phyloP scores from a whole-genome alignment of 2,329 filamentous ascomycete species.

The Drechslerella coelobrocha region DNA sequence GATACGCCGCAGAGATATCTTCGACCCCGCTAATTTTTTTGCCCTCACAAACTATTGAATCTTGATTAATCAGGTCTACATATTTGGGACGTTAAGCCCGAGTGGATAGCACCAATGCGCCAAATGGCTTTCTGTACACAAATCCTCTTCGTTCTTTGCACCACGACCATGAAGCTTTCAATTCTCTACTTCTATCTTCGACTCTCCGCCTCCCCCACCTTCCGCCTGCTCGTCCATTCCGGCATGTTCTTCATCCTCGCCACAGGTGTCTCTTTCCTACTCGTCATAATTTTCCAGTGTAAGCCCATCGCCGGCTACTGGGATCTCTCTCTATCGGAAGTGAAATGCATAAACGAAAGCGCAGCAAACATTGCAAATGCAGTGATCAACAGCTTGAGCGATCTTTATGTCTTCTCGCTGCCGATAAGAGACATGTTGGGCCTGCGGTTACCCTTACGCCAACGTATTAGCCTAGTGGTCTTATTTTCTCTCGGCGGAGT shows the following conservation, averaged over 20 bases:
- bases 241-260: constrained; percentile 26
- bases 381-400: constrained; percentile 45
- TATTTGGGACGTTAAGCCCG: constrained; percentile 45
- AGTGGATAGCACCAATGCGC: constrained; percentile 48
- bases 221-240: constrained; percentile 27
- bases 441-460: constrained; percentile 25
- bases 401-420: constrained; percentile 42
- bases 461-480: constrained; percentile 40
- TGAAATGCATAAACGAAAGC: constrained; percentile 30
- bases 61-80: constrained; percentile 19
- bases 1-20: too few species aligned
- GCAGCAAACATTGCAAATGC: constrained; percentile 41
- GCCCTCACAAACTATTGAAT: too few species aligned
- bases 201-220: constrained; percentile 29
- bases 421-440: constrained; percentile 47
- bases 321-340: constrained; percentile 32
- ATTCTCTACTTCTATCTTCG: constrained; percentile 49
- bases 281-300: constrained; percentile 45
- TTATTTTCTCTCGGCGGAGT: constrained; percentile 39
- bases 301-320: constrained; percentile 39
- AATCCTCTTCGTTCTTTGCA: constrained; percentile 47
- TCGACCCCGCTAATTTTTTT: too few species aligned
- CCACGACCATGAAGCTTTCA: constrained; percentile 40
- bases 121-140: constrained; percentile 45
- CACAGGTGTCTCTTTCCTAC: constrained; percentile 33